Evolutionary conservation across 2,329 filamentous ascomycete genomes (phyloP), one percentile per base, ranked within the genome.

Genomic region (Aspergillus fijiensis): DNA sequence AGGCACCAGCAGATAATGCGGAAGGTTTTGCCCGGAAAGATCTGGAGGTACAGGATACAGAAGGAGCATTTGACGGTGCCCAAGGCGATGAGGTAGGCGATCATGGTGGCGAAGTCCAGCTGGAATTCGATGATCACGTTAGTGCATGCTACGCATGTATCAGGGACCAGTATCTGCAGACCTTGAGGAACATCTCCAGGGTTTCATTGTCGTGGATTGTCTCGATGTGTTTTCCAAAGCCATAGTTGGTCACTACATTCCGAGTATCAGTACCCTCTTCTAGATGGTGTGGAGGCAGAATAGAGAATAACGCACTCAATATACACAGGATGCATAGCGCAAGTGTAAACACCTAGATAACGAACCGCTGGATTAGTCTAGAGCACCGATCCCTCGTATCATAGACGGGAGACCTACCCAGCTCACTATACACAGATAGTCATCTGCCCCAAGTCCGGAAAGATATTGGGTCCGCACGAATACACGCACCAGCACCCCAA

Each of bases 41-140:
- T 49, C 35, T 55, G 51, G 12, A 62, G 51, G 45, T 67, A 67
- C 12, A 65, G 55, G n/a, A 67, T 35, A 42, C 58, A 60, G 54
- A 67, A 62, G 19, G 65, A 65, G n/a, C 60, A 33, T 25, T 67
- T 64, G 65, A 79, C 61, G 33, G 71, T 64, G 21, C 67, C 65
- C 3, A 73, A 60, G 10, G 70, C 65, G 47, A 71, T 67, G 9
- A 73, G 64, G 48, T 73, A 65, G n/a, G 61, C 57, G 23, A 65
- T 57, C 33, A 51, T 52, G 10, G 52, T 59, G 29, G 61, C 59
- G 27, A 65, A 60, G 33, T 58, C 55, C 14, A 65, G 59, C 63
- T 65, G 21, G 25, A 54, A 23, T 11, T 5, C 33, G 10, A 21
- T 35, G 42, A 12, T 48, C 48, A 5, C 2, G 6, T 48, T 9